phyloP scores from a whole-genome alignment of 352 stramenopile genomes.

The Phytophthora tentaculata region DNA sequence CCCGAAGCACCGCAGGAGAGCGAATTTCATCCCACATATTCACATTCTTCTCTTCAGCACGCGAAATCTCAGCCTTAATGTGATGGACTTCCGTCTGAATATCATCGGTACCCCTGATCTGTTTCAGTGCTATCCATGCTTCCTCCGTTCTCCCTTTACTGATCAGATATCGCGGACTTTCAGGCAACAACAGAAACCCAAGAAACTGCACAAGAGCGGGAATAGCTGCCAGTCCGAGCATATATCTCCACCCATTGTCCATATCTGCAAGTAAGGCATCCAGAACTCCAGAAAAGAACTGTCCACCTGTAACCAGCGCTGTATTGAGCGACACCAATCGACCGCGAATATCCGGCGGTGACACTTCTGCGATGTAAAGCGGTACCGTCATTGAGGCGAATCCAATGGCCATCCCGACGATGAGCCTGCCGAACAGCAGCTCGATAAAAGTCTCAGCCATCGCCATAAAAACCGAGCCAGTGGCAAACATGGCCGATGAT shows the following conservation, averaged over 20 bases:
- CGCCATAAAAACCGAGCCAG: conserved; percentile 73
- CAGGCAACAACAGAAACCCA: conserved; percentile 73
- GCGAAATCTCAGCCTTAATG: conserved; percentile 63
- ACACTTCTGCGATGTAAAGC: conserved; percentile 84
- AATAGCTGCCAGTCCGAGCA: conserved; percentile 81
- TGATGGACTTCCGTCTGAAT: conserved; percentile 61
- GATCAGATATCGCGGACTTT: conserved; percentile 75
- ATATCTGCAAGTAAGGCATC: conserved; percentile 58
- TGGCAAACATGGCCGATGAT: conserved; percentile 69
- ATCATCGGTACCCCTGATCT: conserved; percentile 62
- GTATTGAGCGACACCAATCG: conserved; percentile 82
- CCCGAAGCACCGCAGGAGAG: conserved; percentile 37
- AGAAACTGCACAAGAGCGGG: conserved; percentile 71
- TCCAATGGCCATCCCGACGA: conserved; percentile 72
- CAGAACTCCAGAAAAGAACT: conserved; percentile 80
- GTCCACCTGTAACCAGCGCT: conserved; percentile 71
- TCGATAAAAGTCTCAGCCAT: conserved; percentile 47
- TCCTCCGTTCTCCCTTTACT: conserved; percentile 51
- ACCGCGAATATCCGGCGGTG: conserved; percentile 65
- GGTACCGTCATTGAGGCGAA: conserved; percentile 84
- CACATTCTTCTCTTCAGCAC: conserved; percentile 28
- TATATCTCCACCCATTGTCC: conserved; percentile 76
- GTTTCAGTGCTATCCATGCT: conserved; percentile 49
- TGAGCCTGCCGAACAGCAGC: conserved; percentile 60
- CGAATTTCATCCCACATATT: conserved; percentile 46